Conservation (phyloP, 2,329 filamentous ascomycete species). For the Dothidotthia symphoricarpi region DNA sequence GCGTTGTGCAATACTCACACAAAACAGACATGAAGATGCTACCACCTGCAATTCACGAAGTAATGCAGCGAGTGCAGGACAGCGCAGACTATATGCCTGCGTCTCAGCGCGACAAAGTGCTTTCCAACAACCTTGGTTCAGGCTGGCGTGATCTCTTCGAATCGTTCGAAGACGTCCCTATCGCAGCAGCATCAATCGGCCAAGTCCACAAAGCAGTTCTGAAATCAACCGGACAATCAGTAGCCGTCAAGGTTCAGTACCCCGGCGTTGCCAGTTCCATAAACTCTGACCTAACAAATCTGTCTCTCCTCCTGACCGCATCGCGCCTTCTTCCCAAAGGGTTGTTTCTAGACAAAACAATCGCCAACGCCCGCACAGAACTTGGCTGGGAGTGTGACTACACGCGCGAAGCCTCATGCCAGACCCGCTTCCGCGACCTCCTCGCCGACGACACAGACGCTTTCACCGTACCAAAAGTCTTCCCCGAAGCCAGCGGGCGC, state of each 20-base stretch:
- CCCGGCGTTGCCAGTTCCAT: slow-evolving; percentile 95
- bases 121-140: slow-evolving; percentile 72
- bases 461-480: slow-evolving; percentile 78
- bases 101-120: slow-evolving; percentile 84
- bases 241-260: slow-evolving; percentile 97
- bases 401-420: slow-evolving; percentile 79
- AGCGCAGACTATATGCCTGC: slow-evolving; percentile 97
- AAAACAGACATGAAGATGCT: slow-evolving; percentile 83
- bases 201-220: slow-evolving; percentile 88
- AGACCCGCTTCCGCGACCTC: slow-evolving; percentile 70
- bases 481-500: slow-evolving; percentile 74
- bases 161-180: slow-evolving; percentile 84
- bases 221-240: slow-evolving; percentile 68
- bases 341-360: slow-evolving; percentile 93
- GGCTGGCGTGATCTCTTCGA: slow-evolving; percentile 83
- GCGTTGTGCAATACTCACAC: background rate
- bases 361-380: slow-evolving; percentile 88
- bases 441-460: slow-evolving; percentile 70
- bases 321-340: slow-evolving; percentile 87
- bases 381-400: slow-evolving; percentile 98
- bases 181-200: slow-evolving; percentile 94
- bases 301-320: slow-evolving; percentile 85
- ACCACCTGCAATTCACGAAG: slow-evolving; percentile 79
- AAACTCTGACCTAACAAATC: slow-evolving; percentile 91
- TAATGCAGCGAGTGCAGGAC: slow-evolving; percentile 92